phyloP scores from a whole-genome alignment of 352 stramenopile genomes.

The Phytophthora cactorum region DNA sequence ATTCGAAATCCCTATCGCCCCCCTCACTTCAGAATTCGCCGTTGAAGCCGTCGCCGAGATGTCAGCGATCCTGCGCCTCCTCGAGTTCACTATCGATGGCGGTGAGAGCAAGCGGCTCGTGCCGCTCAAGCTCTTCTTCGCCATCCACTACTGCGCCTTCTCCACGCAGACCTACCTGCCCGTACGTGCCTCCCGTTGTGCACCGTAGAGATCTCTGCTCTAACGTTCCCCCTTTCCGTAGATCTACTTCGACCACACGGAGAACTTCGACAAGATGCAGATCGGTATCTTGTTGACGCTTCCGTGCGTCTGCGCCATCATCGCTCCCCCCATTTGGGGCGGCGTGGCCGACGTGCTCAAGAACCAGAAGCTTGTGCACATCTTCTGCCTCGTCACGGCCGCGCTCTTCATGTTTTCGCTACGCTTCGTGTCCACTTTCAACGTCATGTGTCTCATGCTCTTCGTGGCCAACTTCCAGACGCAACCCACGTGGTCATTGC shows the following conservation, averaged over 20 bases:
- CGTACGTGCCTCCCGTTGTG: conserved; percentile 41
- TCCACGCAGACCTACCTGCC: conserved; percentile 73
- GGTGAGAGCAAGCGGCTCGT: conserved; percentile 66
- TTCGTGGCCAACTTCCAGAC: conserved; percentile 81
- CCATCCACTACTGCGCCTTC: conserved; percentile 73
- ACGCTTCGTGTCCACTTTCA: conserved; percentile 68
- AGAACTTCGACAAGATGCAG: conserved; percentile 76
- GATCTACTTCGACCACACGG: conserved; percentile 60
- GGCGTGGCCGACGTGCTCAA: conserved; percentile 62
- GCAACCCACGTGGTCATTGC: conserved; percentile 66
- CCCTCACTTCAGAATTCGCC: conserved; percentile 11
- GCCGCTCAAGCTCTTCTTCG: conserved; percentile 76
- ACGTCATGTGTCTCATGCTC: conserved; percentile 75
- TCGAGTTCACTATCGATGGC: conserved; percentile 66
- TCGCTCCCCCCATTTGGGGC: conserved; percentile 74
- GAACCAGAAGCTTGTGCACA: conserved; percentile 72
- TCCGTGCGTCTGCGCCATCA: conserved; percentile 72
- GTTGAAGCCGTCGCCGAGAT: conserved; percentile 10
- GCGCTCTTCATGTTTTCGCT: conserved; percentile 74
- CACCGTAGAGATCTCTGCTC: too few species aligned
- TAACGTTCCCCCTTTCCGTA: conserved; percentile 1
- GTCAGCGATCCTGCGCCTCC: conserved; percentile 36
- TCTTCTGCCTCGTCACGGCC: conserved; percentile 64
- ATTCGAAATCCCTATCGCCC: conserved; percentile 5
- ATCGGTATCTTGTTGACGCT: conserved; percentile 76